phyloP scores from a whole-genome alignment of 495 filamentous ascomycete genomes.

The Lophium mytilinum region DNA sequence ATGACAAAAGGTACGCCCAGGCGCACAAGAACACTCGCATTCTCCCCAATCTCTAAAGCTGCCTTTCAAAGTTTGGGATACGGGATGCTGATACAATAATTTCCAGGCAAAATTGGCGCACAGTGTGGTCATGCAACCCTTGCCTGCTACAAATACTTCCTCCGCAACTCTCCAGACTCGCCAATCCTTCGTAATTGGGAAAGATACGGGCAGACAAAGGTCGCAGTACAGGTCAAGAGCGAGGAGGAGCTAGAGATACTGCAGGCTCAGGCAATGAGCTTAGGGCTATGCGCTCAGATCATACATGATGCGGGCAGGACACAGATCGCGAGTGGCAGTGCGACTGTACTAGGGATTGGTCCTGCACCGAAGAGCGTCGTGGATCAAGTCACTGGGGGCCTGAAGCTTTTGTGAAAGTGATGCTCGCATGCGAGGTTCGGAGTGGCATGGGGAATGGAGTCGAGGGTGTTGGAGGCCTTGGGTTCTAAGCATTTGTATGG shows the following conservation, averaged over 20 bases:
- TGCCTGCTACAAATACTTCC: constrained; percentile 84
- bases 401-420: constrained; percentile 66
- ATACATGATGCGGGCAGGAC: constrained; percentile 94
- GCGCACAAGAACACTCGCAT: background rate
- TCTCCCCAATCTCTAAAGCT: background rate
- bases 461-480: background rate
- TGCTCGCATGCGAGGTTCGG: background rate
- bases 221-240: constrained; percentile 74
- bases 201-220: constrained; percentile 74
- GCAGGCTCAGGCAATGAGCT: constrained; percentile 67
- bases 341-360: constrained; percentile 83
- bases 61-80: background rate
- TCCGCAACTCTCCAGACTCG: constrained; percentile 46
- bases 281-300: constrained; percentile 79
- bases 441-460: background rate
- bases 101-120: constrained; percentile 87
- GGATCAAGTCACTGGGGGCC: constrained; percentile 73
- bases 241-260: constrained; percentile 75
- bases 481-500: background rate
- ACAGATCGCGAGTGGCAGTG: constrained; percentile 87
- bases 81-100: background rate
- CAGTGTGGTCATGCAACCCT: constrained; percentile 95
- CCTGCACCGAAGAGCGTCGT: constrained; percentile 82
- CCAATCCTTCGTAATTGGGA: constrained; percentile 82
- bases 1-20: constrained; percentile 81